phyloP scores from a whole-genome alignment of 768 basidiomycete species.

The Boletus speciosus region DNA sequence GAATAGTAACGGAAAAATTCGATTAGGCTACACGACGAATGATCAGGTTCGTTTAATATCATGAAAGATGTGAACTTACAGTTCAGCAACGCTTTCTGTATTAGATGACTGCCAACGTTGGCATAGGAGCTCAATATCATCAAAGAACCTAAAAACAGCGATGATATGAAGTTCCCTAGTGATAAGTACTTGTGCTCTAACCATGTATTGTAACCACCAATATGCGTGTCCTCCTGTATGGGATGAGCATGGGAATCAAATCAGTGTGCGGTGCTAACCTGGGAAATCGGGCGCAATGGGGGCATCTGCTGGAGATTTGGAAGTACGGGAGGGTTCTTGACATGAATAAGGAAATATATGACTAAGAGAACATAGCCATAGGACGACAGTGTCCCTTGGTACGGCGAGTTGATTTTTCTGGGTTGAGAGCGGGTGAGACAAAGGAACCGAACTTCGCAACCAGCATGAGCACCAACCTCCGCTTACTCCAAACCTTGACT shows the following conservation, averaged over 20 bases:
- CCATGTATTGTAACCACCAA: constrained; percentile 83
- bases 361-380: constrained; percentile 98
- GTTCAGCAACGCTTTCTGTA: constrained; percentile 85
- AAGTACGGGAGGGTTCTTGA: constrained; percentile 94
- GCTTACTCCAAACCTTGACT: constrained; percentile 99
- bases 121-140: constrained; percentile 89
- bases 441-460: not conserved
- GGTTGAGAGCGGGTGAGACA: not conserved
- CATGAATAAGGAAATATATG: constrained; percentile 96
- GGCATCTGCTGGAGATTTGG: constrained; percentile 97
- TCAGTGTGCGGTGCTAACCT: constrained; percentile 41
- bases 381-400: constrained; percentile 92
- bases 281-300: constrained; percentile 80
- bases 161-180: constrained; percentile 9
- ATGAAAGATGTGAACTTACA: constrained; percentile 49
- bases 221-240: constrained; percentile 70
- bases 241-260: constrained; percentile 10
- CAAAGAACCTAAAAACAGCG: constrained; percentile 72
- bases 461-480: constrained; percentile 49
- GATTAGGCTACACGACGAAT: constrained; percentile 61
- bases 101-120: constrained; percentile 95
- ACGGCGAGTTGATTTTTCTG: constrained; percentile 98
- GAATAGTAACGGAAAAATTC: constrained; percentile 98
- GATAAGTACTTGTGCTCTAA: constrained; percentile 26
- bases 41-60: constrained; percentile 2